Evolutionary conservation across 2,329 filamentous ascomycete species (phyloP).

Genomic region (Cladosporium oxysporum): DNA sequence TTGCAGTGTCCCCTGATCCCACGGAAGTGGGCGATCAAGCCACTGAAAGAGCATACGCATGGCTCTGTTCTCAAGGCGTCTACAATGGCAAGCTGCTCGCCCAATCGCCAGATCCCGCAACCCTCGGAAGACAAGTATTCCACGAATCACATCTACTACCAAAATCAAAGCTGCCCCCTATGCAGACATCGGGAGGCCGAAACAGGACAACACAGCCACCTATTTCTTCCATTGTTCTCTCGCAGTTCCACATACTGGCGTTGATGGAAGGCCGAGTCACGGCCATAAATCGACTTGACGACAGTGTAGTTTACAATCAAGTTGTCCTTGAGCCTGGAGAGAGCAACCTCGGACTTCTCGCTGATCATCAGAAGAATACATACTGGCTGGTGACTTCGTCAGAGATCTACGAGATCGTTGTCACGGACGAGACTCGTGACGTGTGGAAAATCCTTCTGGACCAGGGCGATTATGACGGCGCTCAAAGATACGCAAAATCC

Average conservation of each 20-base stretch:
- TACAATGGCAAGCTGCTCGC: constrained; percentile 76
- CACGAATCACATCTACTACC: constrained; percentile 76
- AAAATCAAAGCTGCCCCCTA: constrained; percentile 69
- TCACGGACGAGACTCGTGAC: constrained; percentile 85
- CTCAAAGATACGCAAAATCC: constrained; percentile 80
- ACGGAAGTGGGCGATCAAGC: constrained; percentile 24
- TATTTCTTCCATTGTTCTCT: constrained; percentile 78
- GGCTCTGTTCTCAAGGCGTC: constrained; percentile 84
- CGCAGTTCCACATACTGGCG: constrained; percentile 89
- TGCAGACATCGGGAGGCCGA: constrained; percentile 65
- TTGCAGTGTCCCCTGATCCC: constrained; percentile 76
- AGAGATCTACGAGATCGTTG: constrained; percentile 91
- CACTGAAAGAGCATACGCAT: constrained; percentile 76
- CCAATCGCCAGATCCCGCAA: constrained; percentile 57
- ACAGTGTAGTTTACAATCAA: constrained; percentile 84
- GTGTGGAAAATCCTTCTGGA: constrained; percentile 93
- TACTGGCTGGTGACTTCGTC: constrained; percentile 93
- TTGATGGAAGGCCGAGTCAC: constrained; percentile 81
- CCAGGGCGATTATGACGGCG: constrained; percentile 83
- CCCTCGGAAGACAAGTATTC: constrained; percentile 74
- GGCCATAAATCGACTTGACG: constrained; percentile 83
- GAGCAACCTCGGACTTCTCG: constrained; percentile 76
- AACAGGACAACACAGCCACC: constrained; percentile 68
- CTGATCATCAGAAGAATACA: constrained; percentile 92
- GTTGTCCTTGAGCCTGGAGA: constrained; percentile 78